Percentiles rank a stretch among this genome's conserved stretches.
phyloP scores from a whole-genome alignment of 208 protist genomes.

The Crithidia sp. region DNA sequence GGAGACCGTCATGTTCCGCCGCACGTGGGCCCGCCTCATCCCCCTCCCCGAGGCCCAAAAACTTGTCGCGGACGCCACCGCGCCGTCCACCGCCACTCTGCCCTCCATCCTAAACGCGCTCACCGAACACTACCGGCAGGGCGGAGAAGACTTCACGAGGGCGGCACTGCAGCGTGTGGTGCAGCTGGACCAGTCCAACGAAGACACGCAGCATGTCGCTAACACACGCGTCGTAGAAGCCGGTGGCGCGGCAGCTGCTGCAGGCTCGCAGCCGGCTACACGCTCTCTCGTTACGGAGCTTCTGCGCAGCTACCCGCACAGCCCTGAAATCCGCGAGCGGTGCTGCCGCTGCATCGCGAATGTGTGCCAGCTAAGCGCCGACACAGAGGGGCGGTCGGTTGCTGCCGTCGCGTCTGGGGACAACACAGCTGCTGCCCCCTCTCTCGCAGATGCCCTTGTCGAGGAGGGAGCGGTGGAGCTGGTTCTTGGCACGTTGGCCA shows the following conservation, averaged over 20 bases:
- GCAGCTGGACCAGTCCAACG: slow-evolving; percentile 61
- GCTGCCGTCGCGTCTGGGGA: not conserved
- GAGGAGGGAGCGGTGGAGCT: slow-evolving; percentile 69
- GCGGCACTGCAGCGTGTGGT: slow-evolving; percentile 53
- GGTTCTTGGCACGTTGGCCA: slow-evolving; percentile 59
- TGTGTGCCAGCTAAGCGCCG: slow-evolving; percentile 61
- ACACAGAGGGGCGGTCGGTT: not conserved
- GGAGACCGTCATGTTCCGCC: slow-evolving; percentile 18
- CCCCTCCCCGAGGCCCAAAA: slow-evolving; percentile 46
- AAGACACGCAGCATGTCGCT: slow-evolving; percentile 58
- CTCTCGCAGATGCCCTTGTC: slow-evolving; percentile 61
- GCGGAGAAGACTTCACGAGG: slow-evolving; percentile 40
- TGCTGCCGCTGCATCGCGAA: slow-evolving; percentile 88
- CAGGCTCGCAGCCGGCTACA: slow-evolving; percentile 4
- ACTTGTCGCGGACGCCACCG: slow-evolving; percentile 44
- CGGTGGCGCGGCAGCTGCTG: not conserved
- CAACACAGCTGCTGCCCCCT: not conserved
- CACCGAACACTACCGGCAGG: slow-evolving; percentile 34
- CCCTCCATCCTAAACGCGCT: slow-evolving; percentile 38
- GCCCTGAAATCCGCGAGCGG: slow-evolving; percentile 55
- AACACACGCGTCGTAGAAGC: not conserved
- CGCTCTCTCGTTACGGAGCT: slow-evolving; percentile 57
- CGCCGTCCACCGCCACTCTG: slow-evolving; percentile 25
- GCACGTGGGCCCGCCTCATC: slow-evolving; percentile 26
- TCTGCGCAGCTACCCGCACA: slow-evolving; percentile 60